phyloP scores from a whole-genome alignment of 176 grass and related monocot genomes.

The Cenchrus americanus region DNA sequence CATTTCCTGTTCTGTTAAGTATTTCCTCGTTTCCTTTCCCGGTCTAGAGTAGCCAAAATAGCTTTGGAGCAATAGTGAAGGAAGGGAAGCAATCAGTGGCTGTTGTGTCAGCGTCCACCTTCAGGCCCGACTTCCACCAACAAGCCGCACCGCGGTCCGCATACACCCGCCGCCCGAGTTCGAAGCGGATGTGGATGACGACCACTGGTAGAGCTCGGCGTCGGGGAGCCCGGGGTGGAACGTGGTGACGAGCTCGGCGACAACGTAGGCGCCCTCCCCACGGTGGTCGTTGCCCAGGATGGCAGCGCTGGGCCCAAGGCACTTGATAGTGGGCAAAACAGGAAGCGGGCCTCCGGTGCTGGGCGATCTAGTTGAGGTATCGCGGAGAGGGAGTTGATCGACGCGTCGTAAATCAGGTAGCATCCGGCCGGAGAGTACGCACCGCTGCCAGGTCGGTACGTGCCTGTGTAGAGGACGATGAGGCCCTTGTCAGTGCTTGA shows the following conservation, averaged over 20 bases:
- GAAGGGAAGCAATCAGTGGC: too few relatives aligned
- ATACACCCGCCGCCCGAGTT: neutral
- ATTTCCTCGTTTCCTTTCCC: too few relatives aligned
- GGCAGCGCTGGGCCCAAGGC: neutral
- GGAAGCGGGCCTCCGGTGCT: neutral
- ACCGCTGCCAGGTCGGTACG: neutral
- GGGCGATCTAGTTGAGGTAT: neutral
- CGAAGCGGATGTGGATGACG: neutral
- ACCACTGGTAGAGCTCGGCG: neutral
- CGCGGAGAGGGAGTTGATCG: neutral
- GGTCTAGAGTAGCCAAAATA: too few relatives aligned
- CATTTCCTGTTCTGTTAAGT: too few relatives aligned
- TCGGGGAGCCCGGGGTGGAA: neutral
- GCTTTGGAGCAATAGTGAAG: too few relatives aligned
- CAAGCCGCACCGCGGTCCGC: neutral
- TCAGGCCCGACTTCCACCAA: too few relatives aligned
- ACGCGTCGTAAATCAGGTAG: conserved; percentile 10
- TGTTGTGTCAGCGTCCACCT: too few relatives aligned
- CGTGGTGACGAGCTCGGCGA: conserved; percentile 7
- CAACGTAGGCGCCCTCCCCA: neutral
- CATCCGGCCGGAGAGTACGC: neutral
- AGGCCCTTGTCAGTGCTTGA: conserved; percentile 30
- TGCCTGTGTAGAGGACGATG: neutral
- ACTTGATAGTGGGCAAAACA: neutral
- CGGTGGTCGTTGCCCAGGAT: neutral